Conservation (phyloP, 441 rosid species). For the Pelargonium citronellum region DNA sequence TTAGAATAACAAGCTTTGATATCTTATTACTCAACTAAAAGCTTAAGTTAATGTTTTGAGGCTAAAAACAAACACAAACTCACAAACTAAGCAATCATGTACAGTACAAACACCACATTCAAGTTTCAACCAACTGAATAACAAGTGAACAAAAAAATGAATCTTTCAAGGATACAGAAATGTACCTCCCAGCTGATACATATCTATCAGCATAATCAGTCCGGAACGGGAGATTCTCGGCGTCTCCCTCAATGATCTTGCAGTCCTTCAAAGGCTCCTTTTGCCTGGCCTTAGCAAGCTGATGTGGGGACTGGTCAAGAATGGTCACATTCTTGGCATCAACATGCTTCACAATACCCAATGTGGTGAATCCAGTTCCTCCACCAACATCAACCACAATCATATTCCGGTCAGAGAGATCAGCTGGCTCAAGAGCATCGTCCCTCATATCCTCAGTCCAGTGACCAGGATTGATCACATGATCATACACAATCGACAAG, state of each 20-base stretch:
- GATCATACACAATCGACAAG: conserved; percentile 87
- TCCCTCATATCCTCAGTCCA: conserved; percentile 99
- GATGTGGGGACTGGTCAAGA: conserved; percentile 50
- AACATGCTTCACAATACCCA: conserved; percentile 51
- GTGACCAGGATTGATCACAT: conserved; percentile 79
- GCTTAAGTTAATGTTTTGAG: too few relatives aligned
- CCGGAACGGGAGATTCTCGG: conserved; percentile 44
- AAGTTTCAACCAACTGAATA: neutral
- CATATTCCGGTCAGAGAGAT: conserved; percentile 35
- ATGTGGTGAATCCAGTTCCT: conserved; percentile 48
- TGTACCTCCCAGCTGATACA: conserved; percentile 48
- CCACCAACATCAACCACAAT: conserved; percentile 46
- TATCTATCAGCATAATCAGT: conserved; percentile 47
- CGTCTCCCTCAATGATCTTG: conserved; percentile 48
- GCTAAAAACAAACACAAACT: neutral
- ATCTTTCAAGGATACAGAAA: too few relatives aligned
- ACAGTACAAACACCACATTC: neutral
- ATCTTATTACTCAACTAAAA: too few relatives aligned
- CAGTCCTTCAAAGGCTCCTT: conserved; percentile 52
- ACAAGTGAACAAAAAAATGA: too few relatives aligned
- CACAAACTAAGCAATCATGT: neutral
- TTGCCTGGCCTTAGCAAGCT: conserved; percentile 48
- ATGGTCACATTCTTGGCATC: conserved; percentile 49
- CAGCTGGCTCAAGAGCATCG: conserved; percentile 81
- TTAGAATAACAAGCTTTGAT: too few relatives aligned